A percentile compares a stretch with the other conserved stretches of the same genome.
Evolutionary conservation across 768 basidiomycete genomes (phyloP).

Genomic region (Cystofilobasidium capitatum): DNA sequence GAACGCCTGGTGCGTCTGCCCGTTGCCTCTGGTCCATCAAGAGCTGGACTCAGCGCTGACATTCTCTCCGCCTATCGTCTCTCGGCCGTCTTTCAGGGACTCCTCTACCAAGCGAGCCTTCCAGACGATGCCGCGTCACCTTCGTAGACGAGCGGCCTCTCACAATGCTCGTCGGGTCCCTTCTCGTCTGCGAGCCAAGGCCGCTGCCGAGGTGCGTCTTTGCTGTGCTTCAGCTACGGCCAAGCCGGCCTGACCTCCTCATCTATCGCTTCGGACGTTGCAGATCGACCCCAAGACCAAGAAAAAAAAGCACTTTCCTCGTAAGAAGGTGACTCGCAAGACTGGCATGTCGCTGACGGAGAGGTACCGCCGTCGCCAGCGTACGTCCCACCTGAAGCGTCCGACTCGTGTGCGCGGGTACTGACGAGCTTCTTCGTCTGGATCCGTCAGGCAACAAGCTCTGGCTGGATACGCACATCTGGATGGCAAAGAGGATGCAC

Average conservation of each 20-base stretch:
- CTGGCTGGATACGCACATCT: constrained; percentile 94
- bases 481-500: constrained; percentile 94
- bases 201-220: constrained; percentile 61
- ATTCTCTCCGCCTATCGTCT: not conserved
- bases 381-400: constrained; percentile 42
- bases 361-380: constrained; percentile 59
- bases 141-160: constrained; percentile 84
- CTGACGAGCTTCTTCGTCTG: not conserved
- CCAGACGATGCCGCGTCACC: constrained; percentile 84
- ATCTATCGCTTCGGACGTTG: not conserved
- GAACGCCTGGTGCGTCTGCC: constrained; percentile 51
- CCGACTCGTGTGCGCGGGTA: not conserved
- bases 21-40: not conserved
- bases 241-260: not conserved
- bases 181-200: constrained; percentile 66
- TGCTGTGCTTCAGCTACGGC: not conserved
- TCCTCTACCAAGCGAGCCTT: constrained; percentile 72
- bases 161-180: constrained; percentile 90
- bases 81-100: constrained; percentile 43
- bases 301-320: constrained; percentile 49
- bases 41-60: not conserved
- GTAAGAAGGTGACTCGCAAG: constrained; percentile 42
- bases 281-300: constrained; percentile 52
- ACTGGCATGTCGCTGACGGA: constrained; percentile 50
- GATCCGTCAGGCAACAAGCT: constrained; percentile 57